A percentile compares a stretch with the other conserved stretches of the same genome.
Evolutionary conservation across 495 filamentous ascomycete genomes (phyloP).

Genomic region (Lasiosphaeria miniovina): DNA sequence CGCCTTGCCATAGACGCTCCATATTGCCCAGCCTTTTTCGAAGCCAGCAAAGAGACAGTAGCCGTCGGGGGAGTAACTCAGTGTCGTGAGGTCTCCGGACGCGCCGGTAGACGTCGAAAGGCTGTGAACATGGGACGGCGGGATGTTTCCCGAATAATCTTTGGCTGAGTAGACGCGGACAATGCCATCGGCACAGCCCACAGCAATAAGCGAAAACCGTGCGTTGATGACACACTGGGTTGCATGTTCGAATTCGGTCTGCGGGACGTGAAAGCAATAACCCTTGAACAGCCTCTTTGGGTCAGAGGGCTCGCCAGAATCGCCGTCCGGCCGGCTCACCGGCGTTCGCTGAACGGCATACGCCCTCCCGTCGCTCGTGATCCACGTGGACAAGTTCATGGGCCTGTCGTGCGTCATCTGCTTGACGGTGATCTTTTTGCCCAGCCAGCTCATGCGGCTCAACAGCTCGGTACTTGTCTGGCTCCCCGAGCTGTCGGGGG

Average conservation of each 20-base stretch:
- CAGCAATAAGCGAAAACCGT: conserved; percentile 85
- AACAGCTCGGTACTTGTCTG: conserved; percentile 91
- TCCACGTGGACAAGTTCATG: conserved; percentile 95
- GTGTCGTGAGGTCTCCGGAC: conserved; percentile 66
- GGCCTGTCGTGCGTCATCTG: conserved; percentile 96
- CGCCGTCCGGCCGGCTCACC: conserved; percentile 19
- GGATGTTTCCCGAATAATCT: conserved; percentile 91
- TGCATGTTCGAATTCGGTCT: conserved; percentile 56
- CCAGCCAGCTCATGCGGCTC: conserved; percentile 79
- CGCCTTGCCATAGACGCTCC: conserved; percentile 95
- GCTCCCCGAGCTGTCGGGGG: conserved; percentile 70
- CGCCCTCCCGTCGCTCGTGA: conserved; percentile 83
- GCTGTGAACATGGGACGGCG: conserved; percentile 76
- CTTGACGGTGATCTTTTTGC: conserved; percentile 68
- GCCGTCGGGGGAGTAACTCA: conserved; percentile 91
- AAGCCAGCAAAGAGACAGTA: conserved; percentile 96
- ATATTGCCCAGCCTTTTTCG: conserved; percentile 88
- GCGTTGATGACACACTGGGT: conserved; percentile 83
- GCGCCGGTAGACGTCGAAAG: conserved; percentile 59
- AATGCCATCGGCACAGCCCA: conserved; percentile 77
- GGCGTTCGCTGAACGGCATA: conserved; percentile 80
- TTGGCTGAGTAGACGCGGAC: conserved; percentile 84
- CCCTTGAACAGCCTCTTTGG: conserved; percentile 76
- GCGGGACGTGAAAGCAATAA: conserved; percentile 82
- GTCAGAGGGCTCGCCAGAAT: conserved; percentile 31